phyloP scores from a whole-genome alignment of 495 filamentous ascomycete genomes.

The Trichoderma erinaceum region DNA sequence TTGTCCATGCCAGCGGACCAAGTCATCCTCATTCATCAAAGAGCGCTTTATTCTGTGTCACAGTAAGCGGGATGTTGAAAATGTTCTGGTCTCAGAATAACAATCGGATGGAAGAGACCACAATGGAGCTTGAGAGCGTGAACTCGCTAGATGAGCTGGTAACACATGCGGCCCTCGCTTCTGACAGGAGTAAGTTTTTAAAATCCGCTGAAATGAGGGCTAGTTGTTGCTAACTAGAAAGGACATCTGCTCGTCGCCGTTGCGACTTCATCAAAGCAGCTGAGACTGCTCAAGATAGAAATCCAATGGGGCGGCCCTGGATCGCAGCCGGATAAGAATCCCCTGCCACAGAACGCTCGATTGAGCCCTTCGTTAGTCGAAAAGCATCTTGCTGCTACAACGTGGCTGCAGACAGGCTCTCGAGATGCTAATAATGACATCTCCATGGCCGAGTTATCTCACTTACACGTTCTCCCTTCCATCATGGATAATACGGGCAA shows the following conservation, averaged over 20 bases:
- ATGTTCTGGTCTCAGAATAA: constrained; percentile 64
- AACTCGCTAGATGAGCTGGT: constrained; percentile 62
- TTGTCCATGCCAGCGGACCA: constrained; percentile 56
- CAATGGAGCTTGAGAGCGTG: constrained; percentile 62
- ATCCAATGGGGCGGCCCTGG: constrained; percentile 46
- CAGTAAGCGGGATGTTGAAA: constrained; percentile 60
- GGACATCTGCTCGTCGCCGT: constrained; percentile 57
- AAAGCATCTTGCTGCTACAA: constrained; percentile 45
- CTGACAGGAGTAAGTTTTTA: constrained; percentile 54
- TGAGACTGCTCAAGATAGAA: constrained; percentile 54
- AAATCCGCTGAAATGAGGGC: not conserved
- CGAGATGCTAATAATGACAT: constrained; percentile 39
- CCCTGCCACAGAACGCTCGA: constrained; percentile 25
- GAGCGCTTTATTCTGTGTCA: constrained; percentile 64
- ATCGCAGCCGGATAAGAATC: constrained; percentile 34
- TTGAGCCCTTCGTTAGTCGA: constrained; percentile 41
- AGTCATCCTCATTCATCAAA: constrained; percentile 60
- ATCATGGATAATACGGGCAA: constrained; percentile 45
- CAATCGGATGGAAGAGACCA: constrained; percentile 58
- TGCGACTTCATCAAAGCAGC: constrained; percentile 59
- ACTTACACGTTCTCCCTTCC: constrained; percentile 59
- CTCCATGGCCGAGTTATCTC: constrained; percentile 56
- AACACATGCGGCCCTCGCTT: constrained; percentile 73
- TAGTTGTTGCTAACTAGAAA: constrained; percentile 18
- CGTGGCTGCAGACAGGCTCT: constrained; percentile 40